Evolutionary conservation across 2,329 filamentous ascomycete genomes (phyloP), one percentile per base, ranked within the genome.

Genomic region (Fusarium piperis): DNA sequence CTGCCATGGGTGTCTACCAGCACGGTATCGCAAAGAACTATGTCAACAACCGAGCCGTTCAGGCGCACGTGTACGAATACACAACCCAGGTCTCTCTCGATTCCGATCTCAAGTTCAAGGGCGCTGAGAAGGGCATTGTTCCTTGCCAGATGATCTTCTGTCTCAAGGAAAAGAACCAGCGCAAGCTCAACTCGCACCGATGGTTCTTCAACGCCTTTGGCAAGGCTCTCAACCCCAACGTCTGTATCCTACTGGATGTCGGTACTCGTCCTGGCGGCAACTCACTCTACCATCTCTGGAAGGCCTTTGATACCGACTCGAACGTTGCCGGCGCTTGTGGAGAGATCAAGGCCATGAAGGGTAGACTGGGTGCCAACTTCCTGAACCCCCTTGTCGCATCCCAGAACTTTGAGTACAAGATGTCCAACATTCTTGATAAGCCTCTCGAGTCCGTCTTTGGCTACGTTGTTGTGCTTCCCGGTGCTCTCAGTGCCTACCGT

Each of bases 201-300:
- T 99, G 96, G 96, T 98, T 98, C 84, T 99, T 99, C 86, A 99
- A 99, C 79, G 96, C 96, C 0, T 97, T 99, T 79, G 97, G 96
- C 32, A 91, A 92, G 71, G 93, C 95, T 0, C 86, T 99, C 26
- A 97, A 95, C 74, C 96, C 96, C 0, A 99, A 99, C 73, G 93
- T 99, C 35, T 99, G 96, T 81, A 97, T 99, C 79, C 84, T 99
- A 69, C 91, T 99, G 15, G 96, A 99, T 80, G 97, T 99, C 12
- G 97, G 97, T 62, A 99, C 96, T 0, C 94, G 94, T 65, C 96
- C 96, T 0, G 94, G 94, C 1, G 87, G 90, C 46, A 98, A 92
- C 63, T 95, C 95, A 3, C 87, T 99, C n/a, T 99, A 99, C 77
- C 94, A 99, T 81, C 85, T 99, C 5, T 99, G 96, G 96, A 99